These are phyloP conservation scores for Fragilariopsis cylindrus DNA, from an alignment of 108 stramenopile genomes.

Conservation along the genomic window DNA sequence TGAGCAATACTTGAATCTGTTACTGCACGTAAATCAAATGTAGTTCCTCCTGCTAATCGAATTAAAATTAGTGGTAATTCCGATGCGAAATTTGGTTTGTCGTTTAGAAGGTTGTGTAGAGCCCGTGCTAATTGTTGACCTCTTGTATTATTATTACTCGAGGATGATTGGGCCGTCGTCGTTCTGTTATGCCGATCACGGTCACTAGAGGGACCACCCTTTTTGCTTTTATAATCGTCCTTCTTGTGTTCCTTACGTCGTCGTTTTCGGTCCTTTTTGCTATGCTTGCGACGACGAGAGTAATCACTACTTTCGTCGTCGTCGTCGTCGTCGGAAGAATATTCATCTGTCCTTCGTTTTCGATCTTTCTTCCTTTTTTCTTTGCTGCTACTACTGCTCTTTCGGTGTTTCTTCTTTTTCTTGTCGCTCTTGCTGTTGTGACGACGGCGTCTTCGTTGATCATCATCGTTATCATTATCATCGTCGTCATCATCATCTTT, in stretches of 20 bases:
- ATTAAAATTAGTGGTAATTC: conserved; percentile 52
- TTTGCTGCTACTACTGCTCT: conserved; percentile 14
- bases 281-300: conserved; percentile 20
- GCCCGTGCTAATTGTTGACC: conserved; percentile 32
- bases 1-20: conserved; percentile 24
- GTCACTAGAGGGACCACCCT: background rate
- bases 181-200: background rate
- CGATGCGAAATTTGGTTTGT: conserved; percentile 32
- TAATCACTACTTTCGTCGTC: conserved; percentile 9
- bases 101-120: conserved; percentile 29
- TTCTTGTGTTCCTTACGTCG: background rate
- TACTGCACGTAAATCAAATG: conserved; percentile 49
- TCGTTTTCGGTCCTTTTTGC: conserved; percentile 21
- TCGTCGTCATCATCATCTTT: conserved; percentile 15
- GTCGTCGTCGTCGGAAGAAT: background rate
- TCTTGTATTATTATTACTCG: background rate
- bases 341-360: background rate
- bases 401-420: conserved; percentile 18
- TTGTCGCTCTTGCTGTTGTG: background rate
- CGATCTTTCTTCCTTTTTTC: conserved; percentile 13
- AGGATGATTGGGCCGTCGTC: background rate
- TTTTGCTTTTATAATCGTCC: background rate
- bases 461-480: background rate
- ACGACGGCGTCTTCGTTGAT: background rate
- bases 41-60: conserved; percentile 49